These are phyloP conservation scores for Tuber calosporum DNA, from an alignment of 495 filamentous ascomycete genomes.

Conservation along the genomic window DNA sequence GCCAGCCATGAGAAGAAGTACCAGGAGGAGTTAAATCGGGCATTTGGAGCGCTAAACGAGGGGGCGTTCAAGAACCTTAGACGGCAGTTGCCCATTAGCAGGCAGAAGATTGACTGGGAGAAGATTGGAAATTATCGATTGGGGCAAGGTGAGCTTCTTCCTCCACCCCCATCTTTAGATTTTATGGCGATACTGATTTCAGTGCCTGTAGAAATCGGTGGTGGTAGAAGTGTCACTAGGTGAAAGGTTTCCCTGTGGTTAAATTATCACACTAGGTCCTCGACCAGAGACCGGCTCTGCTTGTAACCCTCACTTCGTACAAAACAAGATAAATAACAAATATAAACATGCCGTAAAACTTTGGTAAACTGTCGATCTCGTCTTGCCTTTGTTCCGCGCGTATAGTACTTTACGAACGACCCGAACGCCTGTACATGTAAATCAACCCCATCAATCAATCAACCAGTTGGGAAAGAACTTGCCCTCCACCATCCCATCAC, in stretches of 20 bases:
- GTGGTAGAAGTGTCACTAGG: constrained; percentile 39
- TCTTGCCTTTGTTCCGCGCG: background rate
- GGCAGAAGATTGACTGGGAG: constrained; percentile 99
- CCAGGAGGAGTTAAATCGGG: constrained; percentile 89
- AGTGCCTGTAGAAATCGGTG: constrained; percentile 43
- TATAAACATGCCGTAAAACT: background rate
- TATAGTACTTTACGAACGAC: constrained; percentile 4
- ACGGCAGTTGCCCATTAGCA: constrained; percentile 87
- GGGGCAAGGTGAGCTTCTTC: constrained; percentile 52
- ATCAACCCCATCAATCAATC: background rate
- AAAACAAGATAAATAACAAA: background rate
- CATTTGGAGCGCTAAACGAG: constrained; percentile 80
- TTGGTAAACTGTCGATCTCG: background rate
- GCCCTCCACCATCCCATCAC: background rate
- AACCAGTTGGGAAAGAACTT: background rate
- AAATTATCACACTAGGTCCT: background rate
- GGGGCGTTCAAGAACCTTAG: constrained; percentile 89
- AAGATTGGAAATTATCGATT: constrained; percentile 92
- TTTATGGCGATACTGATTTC: constrained; percentile 16
- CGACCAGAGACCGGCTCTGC: constrained; percentile 2
- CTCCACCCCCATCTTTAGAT: background rate
- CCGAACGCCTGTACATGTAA: background rate
- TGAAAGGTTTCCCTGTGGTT: constrained; percentile 9
- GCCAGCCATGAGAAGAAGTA: constrained; percentile 77
- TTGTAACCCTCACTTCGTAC: background rate